Conservation (phyloP, 2,329 filamentous ascomycete genomes). For the Chrysoporthe cubensis region DNA sequence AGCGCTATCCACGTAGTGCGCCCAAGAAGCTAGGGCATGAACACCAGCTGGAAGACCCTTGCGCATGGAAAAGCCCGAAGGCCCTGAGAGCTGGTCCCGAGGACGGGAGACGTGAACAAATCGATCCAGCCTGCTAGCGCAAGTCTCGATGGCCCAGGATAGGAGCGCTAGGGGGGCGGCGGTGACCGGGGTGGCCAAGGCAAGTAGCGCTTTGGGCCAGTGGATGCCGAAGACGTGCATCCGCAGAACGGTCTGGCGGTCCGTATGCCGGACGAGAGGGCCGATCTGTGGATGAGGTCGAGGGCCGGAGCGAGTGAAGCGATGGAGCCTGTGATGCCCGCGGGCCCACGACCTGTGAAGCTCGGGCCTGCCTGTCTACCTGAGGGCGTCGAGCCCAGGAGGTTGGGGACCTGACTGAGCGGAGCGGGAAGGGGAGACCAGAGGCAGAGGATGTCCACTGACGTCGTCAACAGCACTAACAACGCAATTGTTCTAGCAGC, state of each 20-base stretch:
- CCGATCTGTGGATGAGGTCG: neutral
- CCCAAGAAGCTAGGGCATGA: neutral
- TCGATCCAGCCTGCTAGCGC: conserved; percentile 7
- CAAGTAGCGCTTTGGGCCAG: neutral
- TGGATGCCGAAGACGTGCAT: conserved; percentile 3
- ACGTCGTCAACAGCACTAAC: conserved; percentile 5
- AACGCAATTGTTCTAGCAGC: conserved; percentile 4
- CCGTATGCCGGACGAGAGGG: neutral
- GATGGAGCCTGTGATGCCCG: neutral
- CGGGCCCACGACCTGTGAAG: neutral
- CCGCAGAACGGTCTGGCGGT: neutral
- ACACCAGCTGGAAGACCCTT: neutral
- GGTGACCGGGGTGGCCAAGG: neutral
- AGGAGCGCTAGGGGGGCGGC: neutral
- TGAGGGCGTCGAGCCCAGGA: neutral
- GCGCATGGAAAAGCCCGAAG: conserved; percentile 3
- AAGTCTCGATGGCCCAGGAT: conserved; percentile 5
- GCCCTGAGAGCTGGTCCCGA: neutral
- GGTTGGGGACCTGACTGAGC: neutral
- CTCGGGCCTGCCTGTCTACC: neutral
- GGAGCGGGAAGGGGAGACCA: neutral
- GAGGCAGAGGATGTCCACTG: conserved; percentile 11
- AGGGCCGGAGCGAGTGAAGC: neutral
- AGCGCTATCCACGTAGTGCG: neutral
- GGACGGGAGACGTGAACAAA: neutral